A percentile compares a stretch with the other conserved stretches of the same genome.
These are phyloP conservation scores for Cutaneotrichosporon cyanovorans DNA, from an alignment of 1,284 basidiomycete species.

Conservation along the genomic window DNA sequence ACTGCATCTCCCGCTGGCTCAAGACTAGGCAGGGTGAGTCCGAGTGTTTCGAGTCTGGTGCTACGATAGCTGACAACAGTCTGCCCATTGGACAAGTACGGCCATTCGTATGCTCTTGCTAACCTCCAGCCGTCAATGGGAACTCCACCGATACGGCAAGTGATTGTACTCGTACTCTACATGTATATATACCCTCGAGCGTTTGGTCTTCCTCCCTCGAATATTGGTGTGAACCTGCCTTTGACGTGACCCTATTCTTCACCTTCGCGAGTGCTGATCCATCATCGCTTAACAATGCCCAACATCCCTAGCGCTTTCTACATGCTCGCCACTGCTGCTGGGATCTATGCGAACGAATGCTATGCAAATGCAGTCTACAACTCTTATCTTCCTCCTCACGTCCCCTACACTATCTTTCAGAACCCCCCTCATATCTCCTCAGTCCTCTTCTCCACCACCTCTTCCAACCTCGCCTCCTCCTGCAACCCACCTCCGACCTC, in stretches of 20 bases:
- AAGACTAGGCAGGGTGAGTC: slow-evolving; percentile 76
- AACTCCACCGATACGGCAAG: slow-evolving; percentile 46
- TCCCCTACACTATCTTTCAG: no score
- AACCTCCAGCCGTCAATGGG: slow-evolving; percentile 43
- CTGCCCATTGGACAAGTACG: slow-evolving; percentile 90
- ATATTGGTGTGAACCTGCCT: no score
- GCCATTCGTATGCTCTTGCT: slow-evolving; percentile 27
- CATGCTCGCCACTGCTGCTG: no score
- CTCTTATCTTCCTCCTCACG: no score
- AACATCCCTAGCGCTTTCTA: no score
- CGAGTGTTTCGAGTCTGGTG: not conserved
- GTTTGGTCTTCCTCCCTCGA: no score
- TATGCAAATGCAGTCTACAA: no score
- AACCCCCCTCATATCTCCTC: no score
- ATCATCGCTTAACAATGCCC: not conserved
- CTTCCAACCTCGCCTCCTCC: not conserved
- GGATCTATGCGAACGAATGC: no score
- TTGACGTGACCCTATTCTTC: no score
- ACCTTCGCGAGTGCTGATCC: no score
- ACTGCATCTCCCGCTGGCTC: slow-evolving; percentile 98
- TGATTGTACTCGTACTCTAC: slow-evolving; percentile 14
- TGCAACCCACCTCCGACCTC: no score
- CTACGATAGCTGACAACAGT: slow-evolving; percentile 49
- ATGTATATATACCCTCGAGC: slow-evolving; percentile 9
- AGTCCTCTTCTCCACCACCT: not conserved